Evolutionary conservation across 768 basidiomycete genomes (phyloP).

Genomic region (Mrakia gelida): DNA sequence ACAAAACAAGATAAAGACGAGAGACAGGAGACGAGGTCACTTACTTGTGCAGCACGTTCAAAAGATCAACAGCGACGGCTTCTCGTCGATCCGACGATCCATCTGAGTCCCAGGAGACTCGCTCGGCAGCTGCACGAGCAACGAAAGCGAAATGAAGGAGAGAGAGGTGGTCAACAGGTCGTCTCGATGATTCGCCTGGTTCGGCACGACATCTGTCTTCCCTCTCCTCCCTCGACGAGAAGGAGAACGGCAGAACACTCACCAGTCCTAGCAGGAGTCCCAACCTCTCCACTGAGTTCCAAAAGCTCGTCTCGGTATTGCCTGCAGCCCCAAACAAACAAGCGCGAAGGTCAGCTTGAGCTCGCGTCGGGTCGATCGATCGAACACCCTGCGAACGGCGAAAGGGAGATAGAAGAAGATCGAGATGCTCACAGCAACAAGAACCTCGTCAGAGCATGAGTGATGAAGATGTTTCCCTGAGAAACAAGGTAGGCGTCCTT

Average conservation of each 20-base stretch:
- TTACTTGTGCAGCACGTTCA: conserved; percentile 69
- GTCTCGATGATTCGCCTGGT: too few relatives aligned
- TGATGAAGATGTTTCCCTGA: conserved; percentile 88
- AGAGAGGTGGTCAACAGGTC: not conserved
- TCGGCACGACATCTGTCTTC: too few relatives aligned
- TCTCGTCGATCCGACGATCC: conserved; percentile 58
- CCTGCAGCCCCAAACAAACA: conserved; percentile 42
- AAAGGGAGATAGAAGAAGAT: not conserved
- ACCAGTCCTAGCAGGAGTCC: conserved; percentile 13
- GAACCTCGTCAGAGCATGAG: conserved; percentile 54
- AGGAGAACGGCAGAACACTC: not conserved
- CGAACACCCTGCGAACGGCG: too few relatives aligned
- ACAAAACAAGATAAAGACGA: too few relatives aligned
- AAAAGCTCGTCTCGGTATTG: conserved; percentile 84
- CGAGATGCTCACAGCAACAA: not conserved
- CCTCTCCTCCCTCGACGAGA: too few relatives aligned
- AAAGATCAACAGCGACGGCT: conserved; percentile 77
- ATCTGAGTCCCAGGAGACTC: not conserved
- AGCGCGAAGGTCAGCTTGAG: not conserved
- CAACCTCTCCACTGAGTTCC: conserved; percentile 54
- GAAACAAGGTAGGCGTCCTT: conserved; percentile 85
- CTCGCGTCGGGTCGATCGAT: too few relatives aligned
- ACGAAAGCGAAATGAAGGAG: not conserved
- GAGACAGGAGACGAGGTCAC: not conserved
- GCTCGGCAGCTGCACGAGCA: not conserved